Percentiles rank a stretch among this genome's conserved stretches.
phyloP scores from a whole-genome alignment of 73 alveolate genomes.

The Paramecium tetraurelia region DNA sequence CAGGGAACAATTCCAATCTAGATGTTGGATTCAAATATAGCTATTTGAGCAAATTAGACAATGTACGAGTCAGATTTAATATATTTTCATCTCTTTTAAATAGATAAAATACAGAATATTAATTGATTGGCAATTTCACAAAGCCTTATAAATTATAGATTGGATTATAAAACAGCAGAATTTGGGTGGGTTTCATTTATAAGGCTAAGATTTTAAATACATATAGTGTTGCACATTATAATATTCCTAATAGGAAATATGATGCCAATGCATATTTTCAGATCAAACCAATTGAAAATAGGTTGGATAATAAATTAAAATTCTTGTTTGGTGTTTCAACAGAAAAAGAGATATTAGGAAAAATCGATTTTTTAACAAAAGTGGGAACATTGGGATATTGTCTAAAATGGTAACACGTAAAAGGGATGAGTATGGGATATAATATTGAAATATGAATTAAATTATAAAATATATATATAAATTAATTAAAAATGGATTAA shows the following conservation, averaged over 20 bases:
- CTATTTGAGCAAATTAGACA: background rate
- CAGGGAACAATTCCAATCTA: background rate
- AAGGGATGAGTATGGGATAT: background rate
- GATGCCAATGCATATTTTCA: background rate
- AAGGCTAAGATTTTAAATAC: background rate
- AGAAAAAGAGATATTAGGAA: background rate
- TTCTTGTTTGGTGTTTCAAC: background rate
- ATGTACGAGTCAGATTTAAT: background rate
- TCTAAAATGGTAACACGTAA: background rate
- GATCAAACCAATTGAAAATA: background rate
- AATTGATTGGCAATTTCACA: background rate
- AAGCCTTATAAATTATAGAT: background rate
- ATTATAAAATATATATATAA: background rate
- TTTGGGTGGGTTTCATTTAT: background rate
- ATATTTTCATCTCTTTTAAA: background rate
- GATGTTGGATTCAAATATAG: background rate
- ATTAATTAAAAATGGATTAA: constrained; percentile 5
- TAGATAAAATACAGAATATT: background rate
- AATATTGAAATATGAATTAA: background rate
- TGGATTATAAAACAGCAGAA: background rate
- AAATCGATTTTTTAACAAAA: background rate
- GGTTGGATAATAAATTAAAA: background rate
- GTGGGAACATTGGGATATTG: background rate
- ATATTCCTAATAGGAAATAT: background rate
- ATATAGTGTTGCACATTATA: background rate